These are phyloP conservation scores for Penicillium fimorum DNA, from an alignment of 495 filamentous ascomycete species.

Conservation along the genomic window DNA sequence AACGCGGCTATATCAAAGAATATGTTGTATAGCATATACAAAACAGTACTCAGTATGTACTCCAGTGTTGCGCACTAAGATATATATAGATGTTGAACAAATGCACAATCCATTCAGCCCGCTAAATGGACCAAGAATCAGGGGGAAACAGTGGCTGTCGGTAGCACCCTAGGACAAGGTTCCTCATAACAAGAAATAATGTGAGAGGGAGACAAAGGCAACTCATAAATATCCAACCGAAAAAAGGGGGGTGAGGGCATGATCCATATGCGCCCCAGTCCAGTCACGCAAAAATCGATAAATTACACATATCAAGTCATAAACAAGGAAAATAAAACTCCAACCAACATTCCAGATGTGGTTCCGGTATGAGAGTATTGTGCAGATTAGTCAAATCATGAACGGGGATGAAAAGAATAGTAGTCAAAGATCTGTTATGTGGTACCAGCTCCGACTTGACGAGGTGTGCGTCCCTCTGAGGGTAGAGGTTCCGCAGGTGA, in stretches of 20 bases:
- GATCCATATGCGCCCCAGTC: conserved; percentile 3
- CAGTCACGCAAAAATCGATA: conserved; percentile 8
- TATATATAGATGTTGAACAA: neutral
- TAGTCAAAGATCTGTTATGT: conserved; percentile 5
- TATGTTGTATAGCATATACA: conserved; percentile 1
- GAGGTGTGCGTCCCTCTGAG: conserved; percentile 25
- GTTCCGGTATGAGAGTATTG: conserved; percentile 13
- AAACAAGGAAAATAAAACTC: conserved; percentile 17
- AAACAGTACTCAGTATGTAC: neutral
- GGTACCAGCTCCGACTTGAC: conserved; percentile 38
- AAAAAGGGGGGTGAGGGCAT: conserved; percentile 6
- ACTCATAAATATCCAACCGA: neutral
- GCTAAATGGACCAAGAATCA: neutral
- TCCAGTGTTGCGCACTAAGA: neutral
- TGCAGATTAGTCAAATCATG: conserved; percentile 7
- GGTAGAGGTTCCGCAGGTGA: neutral
- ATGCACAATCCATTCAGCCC: neutral
- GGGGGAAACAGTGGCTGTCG: neutral
- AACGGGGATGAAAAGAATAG: conserved; percentile 2
- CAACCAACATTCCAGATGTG: conserved; percentile 38
- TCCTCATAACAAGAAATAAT: neutral
- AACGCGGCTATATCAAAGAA: neutral
- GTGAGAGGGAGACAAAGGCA: neutral
- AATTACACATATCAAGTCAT: conserved; percentile 28
- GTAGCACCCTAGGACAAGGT: neutral